Evolutionary conservation across 2,329 filamentous ascomycete species (phyloP).

Genomic region (Aspergillus carbonarius): DNA sequence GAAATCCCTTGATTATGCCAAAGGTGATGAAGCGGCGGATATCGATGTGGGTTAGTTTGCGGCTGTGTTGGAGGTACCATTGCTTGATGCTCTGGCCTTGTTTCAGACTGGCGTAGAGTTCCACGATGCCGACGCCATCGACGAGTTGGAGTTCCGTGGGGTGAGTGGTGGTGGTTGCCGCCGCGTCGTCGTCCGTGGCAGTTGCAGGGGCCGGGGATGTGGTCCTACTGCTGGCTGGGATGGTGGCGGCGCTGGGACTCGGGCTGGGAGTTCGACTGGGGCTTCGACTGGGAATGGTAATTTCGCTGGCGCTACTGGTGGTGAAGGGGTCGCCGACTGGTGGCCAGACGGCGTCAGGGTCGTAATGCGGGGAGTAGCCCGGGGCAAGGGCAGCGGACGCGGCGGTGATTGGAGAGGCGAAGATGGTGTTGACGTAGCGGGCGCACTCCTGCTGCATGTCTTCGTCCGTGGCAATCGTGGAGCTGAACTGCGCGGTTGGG

Average conservation of each 20-base stretch:
- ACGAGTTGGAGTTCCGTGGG: conserved; percentile 26
- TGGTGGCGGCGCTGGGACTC: conserved; percentile 12
- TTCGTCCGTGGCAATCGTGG: conserved; percentile 70
- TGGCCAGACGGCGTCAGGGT: conserved; percentile 46
- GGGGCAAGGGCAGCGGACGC: conserved; percentile 20
- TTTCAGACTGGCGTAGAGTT: conserved; percentile 80
- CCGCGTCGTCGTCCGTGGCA: background rate
- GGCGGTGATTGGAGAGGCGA: conserved; percentile 30
- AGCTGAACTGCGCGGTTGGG: conserved; percentile 71
- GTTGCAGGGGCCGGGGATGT: conserved; percentile 8
- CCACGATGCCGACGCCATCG: conserved; percentile 60
- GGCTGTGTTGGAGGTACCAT: conserved; percentile 76
- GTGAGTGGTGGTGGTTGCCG: conserved; percentile 4
- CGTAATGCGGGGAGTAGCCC: conserved; percentile 14
- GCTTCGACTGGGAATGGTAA: conserved; percentile 14
- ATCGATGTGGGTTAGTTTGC: conserved; percentile 74
- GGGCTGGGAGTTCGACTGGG: conserved; percentile 11
- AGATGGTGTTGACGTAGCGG: conserved; percentile 69
- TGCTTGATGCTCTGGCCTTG: conserved; percentile 82
- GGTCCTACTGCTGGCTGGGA: conserved; percentile 13
- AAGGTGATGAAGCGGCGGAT: conserved; percentile 91
- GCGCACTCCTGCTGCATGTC: conserved; percentile 85
- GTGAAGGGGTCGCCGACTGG: conserved; percentile 32
- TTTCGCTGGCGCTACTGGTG: conserved; percentile 13
- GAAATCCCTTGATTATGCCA: conserved; percentile 88